These are phyloP conservation scores for Neofusicoccum cordaticola DNA, from an alignment of 2,329 filamentous ascomycete species.

Conservation along the genomic window DNA sequence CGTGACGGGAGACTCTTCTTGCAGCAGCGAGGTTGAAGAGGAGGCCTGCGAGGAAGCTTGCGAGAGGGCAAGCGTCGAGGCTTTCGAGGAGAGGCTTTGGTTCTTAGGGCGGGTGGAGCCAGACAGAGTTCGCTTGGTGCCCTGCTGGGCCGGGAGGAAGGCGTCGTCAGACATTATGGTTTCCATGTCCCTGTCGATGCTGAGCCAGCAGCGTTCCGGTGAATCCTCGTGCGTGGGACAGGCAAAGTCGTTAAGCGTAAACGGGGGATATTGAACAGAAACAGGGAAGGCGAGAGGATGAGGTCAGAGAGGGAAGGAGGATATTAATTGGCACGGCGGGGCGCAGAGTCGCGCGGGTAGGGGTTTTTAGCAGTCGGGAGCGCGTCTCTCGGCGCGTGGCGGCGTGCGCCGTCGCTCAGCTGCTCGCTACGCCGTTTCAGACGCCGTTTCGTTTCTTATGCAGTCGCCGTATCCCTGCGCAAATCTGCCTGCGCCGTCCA, in stretches of 20 bases:
- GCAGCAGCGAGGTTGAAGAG: background rate
- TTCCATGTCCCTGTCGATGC: background rate
- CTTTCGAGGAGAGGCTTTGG: background rate
- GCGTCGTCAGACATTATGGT: background rate
- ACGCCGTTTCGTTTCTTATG: constrained; percentile 11
- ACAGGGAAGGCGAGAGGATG: background rate
- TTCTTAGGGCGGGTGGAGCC: constrained; percentile 6
- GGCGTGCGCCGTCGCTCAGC: background rate
- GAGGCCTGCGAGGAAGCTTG: constrained; percentile 24
- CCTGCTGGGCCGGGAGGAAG: background rate
- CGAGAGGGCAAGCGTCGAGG: constrained; percentile 19
- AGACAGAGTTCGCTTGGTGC: constrained; percentile 8
- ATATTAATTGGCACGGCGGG: background rate
- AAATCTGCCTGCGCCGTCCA: background rate
- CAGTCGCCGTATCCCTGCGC: constrained; percentile 2
- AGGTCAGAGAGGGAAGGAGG: background rate
- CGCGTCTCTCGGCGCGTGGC: background rate
- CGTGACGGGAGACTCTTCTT: constrained; percentile 22
- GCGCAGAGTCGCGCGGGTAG: background rate
- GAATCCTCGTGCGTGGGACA: background rate
- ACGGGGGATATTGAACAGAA: background rate
- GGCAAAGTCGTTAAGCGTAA: background rate
- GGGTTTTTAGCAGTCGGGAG: background rate
- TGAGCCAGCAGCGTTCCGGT: background rate
- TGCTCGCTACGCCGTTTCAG: constrained; percentile 11